A percentile compares a stretch with the other conserved stretches of the same genome.
Evolutionary conservation across 345 rosid genomes (phyloP).

Genomic region (Acer yangbiense): DNA sequence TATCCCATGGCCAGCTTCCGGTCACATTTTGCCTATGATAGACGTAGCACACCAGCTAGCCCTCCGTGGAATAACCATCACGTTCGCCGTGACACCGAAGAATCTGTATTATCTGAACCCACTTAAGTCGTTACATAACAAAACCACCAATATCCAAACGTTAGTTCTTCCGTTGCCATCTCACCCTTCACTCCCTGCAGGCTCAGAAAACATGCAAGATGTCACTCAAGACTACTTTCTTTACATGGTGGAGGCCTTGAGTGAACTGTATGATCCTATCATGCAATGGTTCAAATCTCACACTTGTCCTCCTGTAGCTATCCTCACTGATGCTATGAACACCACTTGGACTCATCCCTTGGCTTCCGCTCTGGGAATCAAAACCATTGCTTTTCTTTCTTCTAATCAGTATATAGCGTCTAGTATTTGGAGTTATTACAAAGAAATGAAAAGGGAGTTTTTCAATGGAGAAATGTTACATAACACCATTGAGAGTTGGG

Average conservation of each 20-base stretch:
- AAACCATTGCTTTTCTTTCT: no score
- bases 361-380: no score
- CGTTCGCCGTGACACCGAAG: constrained; percentile 27
- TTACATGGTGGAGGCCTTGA: constrained; percentile 6
- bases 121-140: constrained; percentile 21
- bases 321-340: no score
- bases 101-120: constrained; percentile 26
- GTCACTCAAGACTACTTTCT: constrained; percentile 16
- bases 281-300: constrained; percentile 28
- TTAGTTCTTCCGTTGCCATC: constrained; percentile 24
- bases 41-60: constrained; percentile 30
- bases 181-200: constrained; percentile 27
- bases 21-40: constrained; percentile 27
- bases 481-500: constrained; percentile 8
- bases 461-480: no score
- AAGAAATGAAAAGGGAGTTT: no score
- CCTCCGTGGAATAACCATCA: constrained; percentile 17
- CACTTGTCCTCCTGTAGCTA: no score
- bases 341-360: no score
- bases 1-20: constrained; percentile 39
- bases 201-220: constrained; percentile 27
- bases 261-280: constrained; percentile 21
- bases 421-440: no score
- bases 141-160: background rate
- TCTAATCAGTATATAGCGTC: no score